These are phyloP conservation scores for Aspergillus fijiensis DNA, from an alignment of 2,329 filamentous ascomycete species.

Conservation along the genomic window DNA sequence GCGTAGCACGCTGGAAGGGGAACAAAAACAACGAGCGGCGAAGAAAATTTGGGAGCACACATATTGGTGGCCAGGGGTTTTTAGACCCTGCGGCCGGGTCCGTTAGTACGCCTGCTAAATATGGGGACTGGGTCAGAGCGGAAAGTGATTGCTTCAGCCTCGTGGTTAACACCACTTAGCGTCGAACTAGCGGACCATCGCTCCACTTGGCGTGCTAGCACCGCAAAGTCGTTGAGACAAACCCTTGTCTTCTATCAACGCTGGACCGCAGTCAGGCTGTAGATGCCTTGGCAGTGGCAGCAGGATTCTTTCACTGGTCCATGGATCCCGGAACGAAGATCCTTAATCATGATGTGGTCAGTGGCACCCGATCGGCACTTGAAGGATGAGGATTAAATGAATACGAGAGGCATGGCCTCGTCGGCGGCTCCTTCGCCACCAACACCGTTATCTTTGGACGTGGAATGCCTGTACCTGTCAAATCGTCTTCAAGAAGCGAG, in stretches of 20 bases:
- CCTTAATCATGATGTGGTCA: neutral
- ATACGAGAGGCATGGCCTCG: neutral
- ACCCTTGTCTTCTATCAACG: too few relatives aligned
- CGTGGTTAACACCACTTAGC: neutral
- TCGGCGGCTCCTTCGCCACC: neutral
- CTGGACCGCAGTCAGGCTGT: neutral
- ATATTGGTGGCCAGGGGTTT: neutral
- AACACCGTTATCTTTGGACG: neutral
- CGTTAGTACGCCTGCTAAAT: neutral
- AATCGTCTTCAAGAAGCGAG: neutral
- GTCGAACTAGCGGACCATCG: neutral
- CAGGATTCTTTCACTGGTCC: neutral
- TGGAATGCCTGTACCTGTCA: neutral
- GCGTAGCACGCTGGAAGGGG: neutral
- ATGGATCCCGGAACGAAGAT: neutral
- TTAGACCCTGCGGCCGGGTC: neutral
- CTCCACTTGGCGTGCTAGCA: neutral
- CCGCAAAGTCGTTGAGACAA: neutral
- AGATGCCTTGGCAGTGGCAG: neutral
- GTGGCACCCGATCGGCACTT: neutral
- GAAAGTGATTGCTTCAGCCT: neutral
- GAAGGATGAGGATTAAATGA: neutral
- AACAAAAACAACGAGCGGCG: neutral
- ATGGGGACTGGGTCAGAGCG: neutral
- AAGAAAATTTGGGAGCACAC: neutral